Base-by-base conservation (phyloP, 345 rosid species). In the Pistacia integerrima region DNA sequence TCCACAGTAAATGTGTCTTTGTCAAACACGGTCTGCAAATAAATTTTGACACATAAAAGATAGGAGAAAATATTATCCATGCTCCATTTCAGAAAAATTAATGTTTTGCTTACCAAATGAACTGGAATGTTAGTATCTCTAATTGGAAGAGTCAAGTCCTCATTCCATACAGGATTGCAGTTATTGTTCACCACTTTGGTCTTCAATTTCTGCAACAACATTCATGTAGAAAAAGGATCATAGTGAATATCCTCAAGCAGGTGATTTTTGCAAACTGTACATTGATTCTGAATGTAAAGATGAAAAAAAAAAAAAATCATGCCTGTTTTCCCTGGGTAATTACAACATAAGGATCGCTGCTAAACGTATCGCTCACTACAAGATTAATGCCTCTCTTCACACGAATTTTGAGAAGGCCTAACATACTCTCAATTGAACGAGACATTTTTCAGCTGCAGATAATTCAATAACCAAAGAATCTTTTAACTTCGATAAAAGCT, bases 141-240 rank as follows among this genome's bases (percentile, higher is more conserved):
- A 49, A 93, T 78, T 2, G 94, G 81, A 51, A 96, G 91, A 30
- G 97, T 92, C 65, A 91, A 70, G 56, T 92, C 97, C 38, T 92
- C 94, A 16, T 93, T 87, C 98, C 98, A 93, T 72, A 81, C 90
- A 0, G 99, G 99, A 79, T 96, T 92, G 79, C 94, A 87, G 82
- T 80, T 85, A n/a, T 83, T 83, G 48, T 86, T 86, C 25, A 93
- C 84, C 51, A 91, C 86, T 0, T 87, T 88, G 18, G 91, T 86
- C 85, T 90, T 91, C 83, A 90, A 61, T 60, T 76, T 92, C 97
- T 90, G 97, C 78, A 69, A 63, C 70, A 71, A 71, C 41, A 41
- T 71, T 65, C 38, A 69, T 52, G 7, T n/a, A 30, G 25, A 76
- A 52, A 63, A 41, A 69, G 68, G 33, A 1, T 11, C 35, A 35